A percentile compares a stretch with the other conserved stretches of the same genome.
These are phyloP conservation scores for Krasilnikovozyma curviuscula DNA, from an alignment of 768 basidiomycete genomes.

Conservation along the genomic window DNA sequence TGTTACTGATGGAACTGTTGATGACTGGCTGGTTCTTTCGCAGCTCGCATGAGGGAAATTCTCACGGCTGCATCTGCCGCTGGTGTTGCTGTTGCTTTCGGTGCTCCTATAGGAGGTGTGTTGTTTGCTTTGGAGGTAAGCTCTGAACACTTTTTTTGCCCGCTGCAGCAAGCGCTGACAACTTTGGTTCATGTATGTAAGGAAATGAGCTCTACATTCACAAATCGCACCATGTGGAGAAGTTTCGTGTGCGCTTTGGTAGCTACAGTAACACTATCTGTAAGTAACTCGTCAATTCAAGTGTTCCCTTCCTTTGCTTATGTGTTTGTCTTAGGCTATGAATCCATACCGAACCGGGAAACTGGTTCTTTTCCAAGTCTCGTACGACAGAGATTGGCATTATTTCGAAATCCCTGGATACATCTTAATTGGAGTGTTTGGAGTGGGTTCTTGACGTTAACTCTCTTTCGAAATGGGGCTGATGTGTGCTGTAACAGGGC, in stretches of 20 bases:
- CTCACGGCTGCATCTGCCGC: conserved; percentile 90
- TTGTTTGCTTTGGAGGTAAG: conserved; percentile 86
- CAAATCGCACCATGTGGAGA: conserved; percentile 95
- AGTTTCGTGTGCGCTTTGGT: conserved; percentile 94
- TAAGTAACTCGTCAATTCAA: conserved; percentile 29
- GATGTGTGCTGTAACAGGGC: too few relatives aligned
- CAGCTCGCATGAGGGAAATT: conserved; percentile 53
- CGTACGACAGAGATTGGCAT: conserved; percentile 94
- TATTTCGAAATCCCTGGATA: conserved; percentile 98
- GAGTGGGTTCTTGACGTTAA: conserved; percentile 36
- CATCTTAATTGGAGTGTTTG: conserved; percentile 84
- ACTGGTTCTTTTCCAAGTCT: conserved; percentile 92
- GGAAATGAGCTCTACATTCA: conserved; percentile 98
- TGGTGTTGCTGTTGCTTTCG: conserved; percentile 95
- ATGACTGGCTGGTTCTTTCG: neutral
- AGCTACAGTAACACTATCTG: conserved; percentile 86
- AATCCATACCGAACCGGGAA: conserved; percentile 97
- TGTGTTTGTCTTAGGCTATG: conserved; percentile 46
- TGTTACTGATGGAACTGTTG: conserved; percentile 4
- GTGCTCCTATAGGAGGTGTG: conserved; percentile 92
- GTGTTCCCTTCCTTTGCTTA: neutral
- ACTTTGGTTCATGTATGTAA: conserved; percentile 25
- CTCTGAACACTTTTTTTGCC: neutral
- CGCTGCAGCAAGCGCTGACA: neutral
- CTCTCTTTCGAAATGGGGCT: neutral